Conservation (phyloP, 2,329 filamentous ascomycete species). For the Trichoderma citrinoviride region DNA sequence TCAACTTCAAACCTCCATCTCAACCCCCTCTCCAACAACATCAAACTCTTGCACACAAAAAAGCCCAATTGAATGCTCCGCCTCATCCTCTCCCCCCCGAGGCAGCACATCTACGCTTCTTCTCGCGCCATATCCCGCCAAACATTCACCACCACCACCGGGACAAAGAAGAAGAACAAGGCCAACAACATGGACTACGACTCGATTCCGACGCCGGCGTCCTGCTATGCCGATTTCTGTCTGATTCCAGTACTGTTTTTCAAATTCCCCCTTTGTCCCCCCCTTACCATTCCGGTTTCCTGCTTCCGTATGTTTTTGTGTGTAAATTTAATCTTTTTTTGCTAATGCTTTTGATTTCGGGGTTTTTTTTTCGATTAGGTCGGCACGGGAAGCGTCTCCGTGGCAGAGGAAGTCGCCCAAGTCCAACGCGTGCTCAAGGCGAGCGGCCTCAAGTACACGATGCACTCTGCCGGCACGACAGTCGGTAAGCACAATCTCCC, state of each 20-base stretch:
- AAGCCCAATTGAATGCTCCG: conserved; percentile 9
- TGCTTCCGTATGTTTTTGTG: background rate
- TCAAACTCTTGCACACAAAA: background rate
- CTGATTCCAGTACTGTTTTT: conserved; percentile 85
- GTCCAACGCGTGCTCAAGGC: conserved; percentile 82
- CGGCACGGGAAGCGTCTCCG: conserved; percentile 73
- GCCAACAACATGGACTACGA: conserved; percentile 43
- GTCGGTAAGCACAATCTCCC: too few relatives aligned
- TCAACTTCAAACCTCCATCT: background rate
- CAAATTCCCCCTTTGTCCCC: conserved; percentile 34
- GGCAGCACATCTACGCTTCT: background rate
- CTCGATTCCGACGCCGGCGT: conserved; percentile 61
- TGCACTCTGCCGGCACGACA: conserved; percentile 94
- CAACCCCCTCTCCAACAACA: background rate
- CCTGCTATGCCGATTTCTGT: conserved; percentile 88
- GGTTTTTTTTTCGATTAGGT: conserved; percentile 49
- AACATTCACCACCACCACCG: background rate
- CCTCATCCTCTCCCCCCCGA: background rate
- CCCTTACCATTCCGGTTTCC: background rate
- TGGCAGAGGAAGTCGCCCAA: conserved; percentile 80
- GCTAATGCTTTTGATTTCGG: background rate
- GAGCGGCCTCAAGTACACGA: conserved; percentile 76
- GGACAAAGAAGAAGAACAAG: too few relatives aligned
- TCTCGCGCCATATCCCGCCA: background rate
- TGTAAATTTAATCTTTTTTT: too few relatives aligned